Percentiles rank a stretch among this genome's conserved stretches.
phyloP scores from a whole-genome alignment of 495 filamentous ascomycete species.

The Achaetomiella virescens region DNA sequence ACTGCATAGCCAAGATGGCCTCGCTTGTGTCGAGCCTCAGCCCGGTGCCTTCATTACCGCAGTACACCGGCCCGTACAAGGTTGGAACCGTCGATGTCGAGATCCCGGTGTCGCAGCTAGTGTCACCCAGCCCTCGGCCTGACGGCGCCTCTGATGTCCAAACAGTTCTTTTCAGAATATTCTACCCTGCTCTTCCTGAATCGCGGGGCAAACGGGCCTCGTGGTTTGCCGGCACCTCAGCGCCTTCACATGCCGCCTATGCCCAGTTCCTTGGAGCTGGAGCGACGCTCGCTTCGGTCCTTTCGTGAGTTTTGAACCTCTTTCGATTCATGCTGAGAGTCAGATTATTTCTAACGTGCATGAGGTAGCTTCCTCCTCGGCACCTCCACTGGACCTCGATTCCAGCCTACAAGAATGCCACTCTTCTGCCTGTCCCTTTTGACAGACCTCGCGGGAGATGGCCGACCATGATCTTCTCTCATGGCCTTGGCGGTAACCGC shows the following conservation, averaged over 20 bases:
- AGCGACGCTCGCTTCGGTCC: constrained; percentile 46
- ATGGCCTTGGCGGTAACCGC: constrained; percentile 67
- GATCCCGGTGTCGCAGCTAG: constrained; percentile 57
- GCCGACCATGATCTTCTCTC: constrained; percentile 76
- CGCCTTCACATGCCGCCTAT: constrained; percentile 61
- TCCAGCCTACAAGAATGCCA: constrained; percentile 41
- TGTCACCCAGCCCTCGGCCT: constrained; percentile 44
- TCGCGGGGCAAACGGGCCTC: constrained; percentile 41
- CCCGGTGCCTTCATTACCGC: constrained; percentile 56
- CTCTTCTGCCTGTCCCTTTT: constrained; percentile 23
- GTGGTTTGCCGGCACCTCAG: constrained; percentile 72
- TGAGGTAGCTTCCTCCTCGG: constrained; percentile 51
- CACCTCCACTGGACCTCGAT: constrained; percentile 61
- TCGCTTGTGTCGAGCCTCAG: constrained; percentile 18
- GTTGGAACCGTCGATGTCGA: constrained; percentile 73
- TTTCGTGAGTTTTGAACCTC: constrained; percentile 47
- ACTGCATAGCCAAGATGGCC: not conserved
- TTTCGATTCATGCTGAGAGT: not conserved
- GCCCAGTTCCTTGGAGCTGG: constrained; percentile 59
- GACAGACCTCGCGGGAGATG: constrained; percentile 44
- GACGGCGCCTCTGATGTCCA: constrained; percentile 44
- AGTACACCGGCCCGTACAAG: constrained; percentile 63
- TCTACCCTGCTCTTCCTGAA: constrained; percentile 58
- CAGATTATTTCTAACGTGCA: not conserved
- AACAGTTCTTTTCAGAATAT: constrained; percentile 68